Percentiles rank a stretch among this genome's conserved stretches.
phyloP scores from a whole-genome alignment of 2,329 filamentous ascomycete species.

The Hymenoscyphus linearis region DNA sequence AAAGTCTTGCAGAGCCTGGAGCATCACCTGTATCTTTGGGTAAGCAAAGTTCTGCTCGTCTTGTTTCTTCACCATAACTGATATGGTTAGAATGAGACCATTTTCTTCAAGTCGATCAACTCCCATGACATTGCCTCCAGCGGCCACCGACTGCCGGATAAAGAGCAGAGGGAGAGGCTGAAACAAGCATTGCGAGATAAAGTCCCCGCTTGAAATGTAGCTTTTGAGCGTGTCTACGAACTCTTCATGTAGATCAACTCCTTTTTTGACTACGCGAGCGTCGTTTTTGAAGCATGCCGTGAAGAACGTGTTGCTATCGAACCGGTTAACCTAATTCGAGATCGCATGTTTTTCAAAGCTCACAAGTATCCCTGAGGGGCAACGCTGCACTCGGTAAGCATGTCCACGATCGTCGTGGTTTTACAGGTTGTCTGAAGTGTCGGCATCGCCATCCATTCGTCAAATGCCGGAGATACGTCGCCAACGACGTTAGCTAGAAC shows the following conservation, averaged over 20 bases:
- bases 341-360: too few species aligned
- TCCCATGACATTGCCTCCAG: slow-evolving; percentile 33
- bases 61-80: neutral
- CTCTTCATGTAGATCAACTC: neutral
- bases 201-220: slow-evolving; percentile 1
- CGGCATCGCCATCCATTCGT: neutral
- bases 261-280: neutral
- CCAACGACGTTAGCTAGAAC: slow-evolving; percentile 46
- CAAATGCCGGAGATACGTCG: slow-evolving; percentile 34
- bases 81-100: neutral
- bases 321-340: too few species aligned
- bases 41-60: too few species aligned
- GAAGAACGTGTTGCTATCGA: neutral
- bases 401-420: neutral
- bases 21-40: too few species aligned
- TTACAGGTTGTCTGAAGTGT: neutral
- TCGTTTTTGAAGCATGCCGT: slow-evolving; percentile 1
- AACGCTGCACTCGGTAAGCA: too few species aligned
- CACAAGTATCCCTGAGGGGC: too few species aligned
- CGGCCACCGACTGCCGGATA: slow-evolving; percentile 22
- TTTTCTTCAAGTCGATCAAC: slow-evolving; percentile 21
- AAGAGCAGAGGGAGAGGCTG: slow-evolving; percentile 30
- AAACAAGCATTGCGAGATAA: slow-evolving; percentile 23
- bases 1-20: neutral
- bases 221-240: neutral